A percentile compares a stretch with the other conserved stretches of the same genome.
phyloP scores from a whole-genome alignment of 192 early-diverging fungal species.

The Gaertneriomyces sp. region DNA sequence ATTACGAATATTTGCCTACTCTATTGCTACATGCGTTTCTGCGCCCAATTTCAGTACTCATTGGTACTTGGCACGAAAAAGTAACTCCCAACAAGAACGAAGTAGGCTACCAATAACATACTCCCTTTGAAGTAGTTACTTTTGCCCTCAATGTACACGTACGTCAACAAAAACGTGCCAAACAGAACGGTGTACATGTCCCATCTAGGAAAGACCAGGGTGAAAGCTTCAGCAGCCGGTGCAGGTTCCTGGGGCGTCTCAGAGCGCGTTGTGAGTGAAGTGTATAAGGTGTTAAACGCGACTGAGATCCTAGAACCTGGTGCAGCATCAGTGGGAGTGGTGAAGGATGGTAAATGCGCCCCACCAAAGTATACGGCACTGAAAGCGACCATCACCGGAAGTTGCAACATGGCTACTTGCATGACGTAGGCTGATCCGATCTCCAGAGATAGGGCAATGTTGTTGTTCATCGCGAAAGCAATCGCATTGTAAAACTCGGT shows the following conservation, averaged over 20 bases:
- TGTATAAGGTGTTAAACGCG: neutral
- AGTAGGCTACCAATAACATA: constrained; percentile 83
- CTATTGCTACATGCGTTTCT: too few relatives aligned
- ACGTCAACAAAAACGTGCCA: constrained; percentile 66
- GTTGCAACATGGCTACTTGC: constrained; percentile 92
- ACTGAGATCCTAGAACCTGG: neutral
- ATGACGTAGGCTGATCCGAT: constrained; percentile 95
- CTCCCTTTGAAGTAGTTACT: constrained; percentile 96
- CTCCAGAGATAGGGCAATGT: constrained; percentile 76
- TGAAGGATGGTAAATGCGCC: neutral
- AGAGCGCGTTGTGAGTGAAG: neutral
- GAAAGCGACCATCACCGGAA: constrained; percentile 88
- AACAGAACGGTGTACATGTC: constrained; percentile 63
- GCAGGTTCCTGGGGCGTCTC: neutral
- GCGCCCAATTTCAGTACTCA: too few relatives aligned
- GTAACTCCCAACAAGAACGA: constrained; percentile 75
- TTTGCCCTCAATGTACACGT: constrained; percentile 93
- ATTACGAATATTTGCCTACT: neutral
- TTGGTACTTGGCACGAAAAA: constrained; percentile 51
- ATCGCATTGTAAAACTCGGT: constrained; percentile 93
- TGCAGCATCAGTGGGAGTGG: neutral
- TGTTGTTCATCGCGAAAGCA: constrained; percentile 88
- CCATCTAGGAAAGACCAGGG: constrained; percentile 70
- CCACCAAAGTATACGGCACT: constrained; percentile 44
- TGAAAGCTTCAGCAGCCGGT: constrained; percentile 39